phyloP scores from a whole-genome alignment of 352 stramenopile species.

The Blastocystis sp. region DNA sequence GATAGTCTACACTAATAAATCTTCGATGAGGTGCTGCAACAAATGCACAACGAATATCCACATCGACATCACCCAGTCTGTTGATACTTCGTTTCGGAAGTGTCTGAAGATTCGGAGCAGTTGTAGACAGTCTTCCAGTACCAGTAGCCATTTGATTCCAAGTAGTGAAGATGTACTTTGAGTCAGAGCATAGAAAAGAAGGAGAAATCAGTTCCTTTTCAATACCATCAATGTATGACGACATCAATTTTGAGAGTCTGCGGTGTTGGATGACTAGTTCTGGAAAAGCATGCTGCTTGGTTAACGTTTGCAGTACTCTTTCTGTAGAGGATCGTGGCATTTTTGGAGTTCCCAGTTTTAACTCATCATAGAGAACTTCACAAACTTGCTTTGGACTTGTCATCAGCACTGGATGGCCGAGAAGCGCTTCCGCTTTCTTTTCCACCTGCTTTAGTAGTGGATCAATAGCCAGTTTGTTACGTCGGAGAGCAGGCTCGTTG shows the following conservation, averaged over 20 bases:
- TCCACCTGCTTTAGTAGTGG: slow-evolving; percentile 13
- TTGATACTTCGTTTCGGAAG: slow-evolving; percentile 41
- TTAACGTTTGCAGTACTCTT: background rate
- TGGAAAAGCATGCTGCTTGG: slow-evolving; percentile 26
- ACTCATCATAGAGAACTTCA: slow-evolving; percentile 47
- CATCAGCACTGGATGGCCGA: slow-evolving; percentile 13
- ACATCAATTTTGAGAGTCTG: slow-evolving; percentile 21
- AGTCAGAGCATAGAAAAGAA: background rate
- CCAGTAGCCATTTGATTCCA: slow-evolving; percentile 56
- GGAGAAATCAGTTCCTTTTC: background rate
- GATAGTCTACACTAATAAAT: slow-evolving; percentile 55
- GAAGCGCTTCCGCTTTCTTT: background rate
- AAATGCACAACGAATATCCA: background rate
- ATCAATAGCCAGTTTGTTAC: slow-evolving; percentile 1
- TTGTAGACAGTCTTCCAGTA: slow-evolving; percentile 54
- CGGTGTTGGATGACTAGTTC: slow-evolving; percentile 28
- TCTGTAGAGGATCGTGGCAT: background rate
- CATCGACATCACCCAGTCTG: background rate
- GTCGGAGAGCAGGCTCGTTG: background rate
- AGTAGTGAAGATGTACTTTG: background rate
- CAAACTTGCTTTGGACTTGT: slow-evolving; percentile 19
- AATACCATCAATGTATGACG: slow-evolving; percentile 16
- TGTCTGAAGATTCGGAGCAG: slow-evolving; percentile 55
- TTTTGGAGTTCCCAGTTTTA: background rate
- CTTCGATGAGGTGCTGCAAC: background rate